Conservation (phyloP, 1,284 basidiomycete species). For the Neonothopanus nambi region DNA sequence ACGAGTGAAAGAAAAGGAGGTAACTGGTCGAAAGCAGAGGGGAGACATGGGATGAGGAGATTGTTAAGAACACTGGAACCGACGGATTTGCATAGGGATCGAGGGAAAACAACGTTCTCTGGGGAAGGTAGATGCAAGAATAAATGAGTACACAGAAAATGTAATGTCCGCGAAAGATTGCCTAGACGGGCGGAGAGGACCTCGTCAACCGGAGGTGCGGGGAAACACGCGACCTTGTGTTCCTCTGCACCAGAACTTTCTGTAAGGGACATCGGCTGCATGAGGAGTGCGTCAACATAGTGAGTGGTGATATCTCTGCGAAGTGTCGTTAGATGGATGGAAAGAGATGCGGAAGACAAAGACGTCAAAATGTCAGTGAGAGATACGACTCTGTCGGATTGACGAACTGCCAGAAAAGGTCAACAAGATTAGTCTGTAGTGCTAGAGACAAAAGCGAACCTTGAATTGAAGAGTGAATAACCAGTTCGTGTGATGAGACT, state of each 20-base stretch:
- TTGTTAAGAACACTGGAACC: constrained; percentile 60
- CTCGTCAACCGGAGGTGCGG: constrained; percentile 43
- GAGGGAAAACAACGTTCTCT: constrained; percentile 44
- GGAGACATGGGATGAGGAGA: constrained; percentile 67
- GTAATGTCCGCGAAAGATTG: constrained; percentile 52
- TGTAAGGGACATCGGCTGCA: constrained; percentile 48
- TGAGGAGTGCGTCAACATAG: constrained; percentile 60
- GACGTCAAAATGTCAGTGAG: constrained; percentile 61
- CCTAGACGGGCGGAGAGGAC: constrained; percentile 43
- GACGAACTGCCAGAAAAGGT: constrained; percentile 45
- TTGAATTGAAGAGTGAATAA: constrained; percentile 53
- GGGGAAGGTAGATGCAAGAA: constrained; percentile 55
- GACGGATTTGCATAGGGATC: constrained; percentile 58
- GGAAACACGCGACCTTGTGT: constrained; percentile 41
- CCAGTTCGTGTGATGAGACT: constrained; percentile 48
- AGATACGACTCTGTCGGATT: constrained; percentile 49
- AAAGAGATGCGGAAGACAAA: constrained; percentile 53
- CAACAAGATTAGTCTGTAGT: background rate
- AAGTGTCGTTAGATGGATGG: constrained; percentile 55
- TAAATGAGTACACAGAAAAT: constrained; percentile 57
- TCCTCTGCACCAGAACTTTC: constrained; percentile 35
- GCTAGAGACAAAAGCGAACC: constrained; percentile 37
- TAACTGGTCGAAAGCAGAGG: constrained; percentile 57
- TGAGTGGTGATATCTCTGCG: constrained; percentile 63
- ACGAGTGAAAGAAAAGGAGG: constrained; percentile 63